Evolutionary conservation across 345 rosid genomes (phyloP).

Genomic region (Eucalyptus sp.): DNA sequence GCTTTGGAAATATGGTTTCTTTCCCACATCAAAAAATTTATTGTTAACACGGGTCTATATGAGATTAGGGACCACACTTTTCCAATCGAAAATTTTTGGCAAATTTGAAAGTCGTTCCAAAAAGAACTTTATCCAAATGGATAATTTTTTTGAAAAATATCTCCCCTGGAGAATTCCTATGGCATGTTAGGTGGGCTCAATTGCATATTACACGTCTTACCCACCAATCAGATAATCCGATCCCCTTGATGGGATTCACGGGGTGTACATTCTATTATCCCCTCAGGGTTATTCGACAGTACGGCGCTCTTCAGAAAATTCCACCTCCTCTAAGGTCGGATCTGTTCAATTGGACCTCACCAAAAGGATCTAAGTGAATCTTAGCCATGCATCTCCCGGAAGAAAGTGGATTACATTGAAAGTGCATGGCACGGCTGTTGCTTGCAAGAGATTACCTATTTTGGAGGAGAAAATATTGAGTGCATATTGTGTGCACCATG

Average conservation of each 20-base stretch:
- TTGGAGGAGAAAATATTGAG: not conserved
- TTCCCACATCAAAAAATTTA: not conserved
- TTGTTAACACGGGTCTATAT: not conserved
- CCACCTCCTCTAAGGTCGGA: not conserved
- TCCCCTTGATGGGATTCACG: not conserved
- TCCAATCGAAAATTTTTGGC: no score
- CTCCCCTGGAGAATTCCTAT: not conserved
- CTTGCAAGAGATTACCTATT: not conserved
- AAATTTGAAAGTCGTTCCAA: not conserved
- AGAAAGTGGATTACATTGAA: not conserved
- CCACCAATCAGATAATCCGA: not conserved
- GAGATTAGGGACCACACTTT: not conserved
- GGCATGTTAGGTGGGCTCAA: not conserved
- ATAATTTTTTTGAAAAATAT: not conserved
- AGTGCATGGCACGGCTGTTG: not conserved
- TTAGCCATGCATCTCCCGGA: not conserved
- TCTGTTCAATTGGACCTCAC: not conserved
- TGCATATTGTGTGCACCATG: no score
- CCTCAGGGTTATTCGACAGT: not conserved
- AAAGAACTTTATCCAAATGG: not conserved
- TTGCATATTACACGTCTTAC: not conserved
- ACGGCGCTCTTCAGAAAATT: not conserved
- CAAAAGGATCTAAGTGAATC: not conserved
- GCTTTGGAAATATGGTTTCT: not conserved
- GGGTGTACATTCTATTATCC: not conserved